Evolutionary conservation across 2,329 filamentous ascomycete genomes (phyloP), one percentile per base, ranked within the genome.

Genomic region (Aureobasidium uvarum): DNA sequence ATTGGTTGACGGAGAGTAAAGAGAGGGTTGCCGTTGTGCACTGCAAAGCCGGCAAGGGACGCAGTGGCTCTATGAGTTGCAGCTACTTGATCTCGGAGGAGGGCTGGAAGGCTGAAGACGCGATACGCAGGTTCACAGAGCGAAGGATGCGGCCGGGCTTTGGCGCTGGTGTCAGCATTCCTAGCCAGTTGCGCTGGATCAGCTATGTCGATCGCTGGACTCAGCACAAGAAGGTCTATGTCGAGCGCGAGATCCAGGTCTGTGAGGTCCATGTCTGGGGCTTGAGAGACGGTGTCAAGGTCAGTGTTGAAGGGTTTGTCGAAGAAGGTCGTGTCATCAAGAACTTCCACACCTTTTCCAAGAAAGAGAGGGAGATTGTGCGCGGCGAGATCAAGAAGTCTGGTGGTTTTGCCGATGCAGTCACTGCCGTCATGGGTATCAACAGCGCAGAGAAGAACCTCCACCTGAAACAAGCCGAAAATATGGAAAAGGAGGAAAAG

Each of bases 1-100:
- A 94, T 72, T 98, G 94, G 92, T 76, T 96, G 62, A 81, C 84
- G 14, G 83, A 84, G 16, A 69, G 72, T 6, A 72, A 75, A 25
- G 76, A 79, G 43, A 83, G 92, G 39, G 91, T 98, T 0, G 89
- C 89, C 0, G 93, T 98, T 7, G 92, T 98, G 8, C 95, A 99
- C 77, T 98, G 95, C 81, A 98, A 98, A 75, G 95, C 95, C 1
- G 95, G 95, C 2, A 99, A 99, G 77, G 95, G 95, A 1, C 84
- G 95, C 59, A 96, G 91, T 69, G 95, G 95, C 4, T 96, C 92
- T 0, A 86, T 92, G 71, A 88, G 89, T 36, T 96, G 91, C 77
- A 91, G 89, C 71, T 98, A 96, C 75, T 81, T 99, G 66, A 95
- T 99, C 71, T 88, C 90, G 8, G 91, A 98, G 74, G 90, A 95